These are phyloP conservation scores for Cyclanthera cordifolia DNA, from an alignment of 306 rosid species.

Conservation along the genomic window DNA sequence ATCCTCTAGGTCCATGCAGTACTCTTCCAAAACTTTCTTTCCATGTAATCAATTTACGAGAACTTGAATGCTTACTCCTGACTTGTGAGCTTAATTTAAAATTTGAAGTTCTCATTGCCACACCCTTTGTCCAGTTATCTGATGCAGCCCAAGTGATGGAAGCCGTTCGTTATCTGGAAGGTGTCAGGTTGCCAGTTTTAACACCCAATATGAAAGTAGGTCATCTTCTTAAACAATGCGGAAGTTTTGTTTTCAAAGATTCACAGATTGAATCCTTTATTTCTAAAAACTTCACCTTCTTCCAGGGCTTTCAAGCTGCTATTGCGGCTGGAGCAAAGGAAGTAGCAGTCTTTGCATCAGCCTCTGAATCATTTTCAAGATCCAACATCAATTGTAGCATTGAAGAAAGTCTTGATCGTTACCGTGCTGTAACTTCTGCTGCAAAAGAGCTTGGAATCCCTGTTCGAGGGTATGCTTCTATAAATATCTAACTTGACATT, in stretches of 20 bases:
- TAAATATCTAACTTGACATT: conserved; percentile 4
- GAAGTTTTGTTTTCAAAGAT: neutral
- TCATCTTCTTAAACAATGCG: neutral
- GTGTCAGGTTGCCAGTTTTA: conserved; percentile 67
- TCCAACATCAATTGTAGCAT: conserved; percentile 79
- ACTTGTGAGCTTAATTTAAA: neutral
- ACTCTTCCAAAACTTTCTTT: neutral
- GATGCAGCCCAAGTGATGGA: conserved; percentile 81
- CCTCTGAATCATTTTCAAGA: conserved; percentile 85
- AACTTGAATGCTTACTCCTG: neutral
- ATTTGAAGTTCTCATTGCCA: neutral
- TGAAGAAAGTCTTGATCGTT: conserved; percentile 70
- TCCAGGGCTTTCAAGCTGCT: conserved; percentile 81
- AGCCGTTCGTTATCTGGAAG: conserved; percentile 43
- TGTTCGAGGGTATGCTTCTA: conserved; percentile 60
- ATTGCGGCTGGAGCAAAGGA: conserved; percentile 82
- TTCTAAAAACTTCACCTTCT: conserved; percentile 14
- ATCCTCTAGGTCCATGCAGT: neutral
- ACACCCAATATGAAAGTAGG: conserved; percentile 73
- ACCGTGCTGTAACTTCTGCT: conserved; percentile 55
- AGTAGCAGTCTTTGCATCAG: conserved; percentile 78
- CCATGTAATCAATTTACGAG: too few relatives aligned
- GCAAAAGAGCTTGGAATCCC: conserved; percentile 68
- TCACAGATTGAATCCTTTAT: conserved; percentile 8
- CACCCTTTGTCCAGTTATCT: conserved; percentile 38